Evolutionary conservation across 2,329 filamentous ascomycete species (phyloP), one percentile per base, ranked within the genome.

Genomic region (Penicillium brasilianum): DNA sequence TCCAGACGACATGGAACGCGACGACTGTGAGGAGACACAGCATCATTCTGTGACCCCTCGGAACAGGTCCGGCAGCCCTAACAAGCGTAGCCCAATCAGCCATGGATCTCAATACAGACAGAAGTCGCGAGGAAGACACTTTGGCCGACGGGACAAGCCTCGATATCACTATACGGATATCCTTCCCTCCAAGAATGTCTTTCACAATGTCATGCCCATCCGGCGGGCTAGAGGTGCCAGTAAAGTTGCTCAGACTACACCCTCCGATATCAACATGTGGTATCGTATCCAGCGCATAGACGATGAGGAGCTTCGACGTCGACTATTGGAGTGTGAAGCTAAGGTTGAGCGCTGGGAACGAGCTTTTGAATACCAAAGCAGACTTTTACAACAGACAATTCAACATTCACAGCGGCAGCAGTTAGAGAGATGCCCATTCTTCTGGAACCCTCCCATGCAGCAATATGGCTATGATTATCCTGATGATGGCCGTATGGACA

Each of bases 291-390:
- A 65, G 8, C 34, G 55, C 18, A 65, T 67, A 6, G 58, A 62
- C 43, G 65, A 64, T 14, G 48, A 72, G 57, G 71, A 73, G 32
- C 60, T 71, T 28, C 69, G 72, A 9, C 69, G 58, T 50, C 71
- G 68, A 37, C 66, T 74, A 49, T 69, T 75, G 39, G 67, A 71
- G 14, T 69, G 70, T 30, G 71, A 73, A 54, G 67, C 69, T 39
- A 58, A 65, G 18, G 57, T 73, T 55, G 66, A 69, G 48, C 64
- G 61, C 14, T 69, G 71, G 28, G 71, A 73, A 61, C 66, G 63
- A 36, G 46, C 66, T 13, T 49, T 72, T 32, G 66, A 69, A 14
- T 51, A 57, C 37, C 69, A 64, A n/a, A 59, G 62, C 3, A 59
- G 66, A 52, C 63, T 66, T 55, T 58, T 71, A 41, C 67, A 71